A percentile compares a stretch with the other conserved stretches of the same genome.
Evolutionary conservation across 2,329 filamentous ascomycete genomes (phyloP).

Genomic region (Rutstroemia sp.): DNA sequence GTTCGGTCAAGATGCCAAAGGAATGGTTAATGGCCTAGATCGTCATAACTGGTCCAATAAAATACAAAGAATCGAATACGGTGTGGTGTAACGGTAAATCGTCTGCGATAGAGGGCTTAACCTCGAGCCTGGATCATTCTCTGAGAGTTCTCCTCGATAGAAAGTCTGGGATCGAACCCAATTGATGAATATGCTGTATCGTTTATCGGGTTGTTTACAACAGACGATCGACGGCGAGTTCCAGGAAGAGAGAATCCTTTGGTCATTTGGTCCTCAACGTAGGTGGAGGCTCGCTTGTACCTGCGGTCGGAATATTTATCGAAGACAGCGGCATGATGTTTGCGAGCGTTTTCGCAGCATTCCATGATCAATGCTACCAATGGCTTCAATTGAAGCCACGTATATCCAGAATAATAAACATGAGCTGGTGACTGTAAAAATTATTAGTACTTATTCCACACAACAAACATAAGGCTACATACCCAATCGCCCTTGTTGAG

Average conservation of each 20-base stretch:
- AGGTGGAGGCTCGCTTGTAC: constrained; percentile 77
- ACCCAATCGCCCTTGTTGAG: constrained; percentile 92
- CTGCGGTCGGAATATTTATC: constrained; percentile 87
- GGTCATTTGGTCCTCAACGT: constrained; percentile 68
- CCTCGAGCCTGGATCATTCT: constrained; percentile 25
- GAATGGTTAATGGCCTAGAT: constrained; percentile 14
- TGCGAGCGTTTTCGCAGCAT: constrained; percentile 73
- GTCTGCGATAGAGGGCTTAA: constrained; percentile 8
- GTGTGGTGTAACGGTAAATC: constrained; percentile 1
- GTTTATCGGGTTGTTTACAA: neutral
- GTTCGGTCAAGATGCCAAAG: constrained; percentile 18
- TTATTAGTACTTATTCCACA: constrained; percentile 10
- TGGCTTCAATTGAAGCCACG: constrained; percentile 72
- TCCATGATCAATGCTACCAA: constrained; percentile 74
- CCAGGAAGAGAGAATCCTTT: constrained; percentile 46
- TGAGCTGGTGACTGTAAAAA: constrained; percentile 63
- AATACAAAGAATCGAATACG: constrained; percentile 27
- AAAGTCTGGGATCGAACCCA: constrained; percentile 5
- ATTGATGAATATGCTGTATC: neutral
- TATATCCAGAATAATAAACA: constrained; percentile 91
- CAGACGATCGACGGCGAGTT: constrained; percentile 5
- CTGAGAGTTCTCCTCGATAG: constrained; percentile 17
- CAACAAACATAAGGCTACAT: constrained; percentile 34
- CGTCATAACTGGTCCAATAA: constrained; percentile 26
- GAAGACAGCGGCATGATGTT: constrained; percentile 80